Evolutionary conservation across 129 eudicot species (phyloP).

Genomic region (Flaveria bidentis): DNA sequence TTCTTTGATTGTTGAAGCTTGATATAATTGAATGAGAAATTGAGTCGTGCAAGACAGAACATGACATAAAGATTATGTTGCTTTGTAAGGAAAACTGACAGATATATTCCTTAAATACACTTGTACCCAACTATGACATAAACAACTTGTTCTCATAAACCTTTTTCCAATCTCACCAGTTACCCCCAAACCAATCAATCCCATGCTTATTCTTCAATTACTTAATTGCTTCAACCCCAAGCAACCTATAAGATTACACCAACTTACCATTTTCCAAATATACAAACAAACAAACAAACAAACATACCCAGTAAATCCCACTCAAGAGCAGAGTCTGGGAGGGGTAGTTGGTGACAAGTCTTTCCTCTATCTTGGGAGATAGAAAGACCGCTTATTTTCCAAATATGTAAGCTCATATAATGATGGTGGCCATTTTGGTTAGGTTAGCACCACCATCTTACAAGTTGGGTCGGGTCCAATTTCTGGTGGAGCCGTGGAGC

Average conservation of each 20-base stretch:
- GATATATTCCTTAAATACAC: slow-evolving; percentile 15
- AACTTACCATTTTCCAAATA: slow-evolving; percentile 2
- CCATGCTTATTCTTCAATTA: slow-evolving; percentile 11
- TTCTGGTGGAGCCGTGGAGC: too few relatives aligned
- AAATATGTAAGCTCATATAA: neutral
- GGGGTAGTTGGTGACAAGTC: too few relatives aligned
- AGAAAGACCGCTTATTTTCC: too few relatives aligned
- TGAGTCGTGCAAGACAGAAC: slow-evolving; percentile 22
- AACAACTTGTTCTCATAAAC: neutral
- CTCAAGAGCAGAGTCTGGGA: too few relatives aligned
- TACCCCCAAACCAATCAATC: slow-evolving; percentile 9
- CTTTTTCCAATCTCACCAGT: slow-evolving; percentile 2
- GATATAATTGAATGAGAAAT: slow-evolving; percentile 12
- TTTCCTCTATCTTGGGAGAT: too few relatives aligned
- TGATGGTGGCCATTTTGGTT: neutral
- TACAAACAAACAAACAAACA: too few relatives aligned
- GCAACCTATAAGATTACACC: slow-evolving; percentile 8
- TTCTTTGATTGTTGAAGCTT: slow-evolving; percentile 20
- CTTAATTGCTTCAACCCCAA: slow-evolving; percentile 7
- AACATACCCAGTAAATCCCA: too few relatives aligned
- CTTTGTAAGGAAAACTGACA: slow-evolving; percentile 14
- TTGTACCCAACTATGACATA: slow-evolving; percentile 22
- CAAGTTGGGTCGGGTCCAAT: too few relatives aligned
- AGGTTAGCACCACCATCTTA: too few relatives aligned
- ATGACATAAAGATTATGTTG: slow-evolving; percentile 14